Evolutionary conservation across 1,139 yeast species (phyloP), one percentile per base, ranked within the genome.

Genomic region (Yamadazyma triangularis): DNA sequence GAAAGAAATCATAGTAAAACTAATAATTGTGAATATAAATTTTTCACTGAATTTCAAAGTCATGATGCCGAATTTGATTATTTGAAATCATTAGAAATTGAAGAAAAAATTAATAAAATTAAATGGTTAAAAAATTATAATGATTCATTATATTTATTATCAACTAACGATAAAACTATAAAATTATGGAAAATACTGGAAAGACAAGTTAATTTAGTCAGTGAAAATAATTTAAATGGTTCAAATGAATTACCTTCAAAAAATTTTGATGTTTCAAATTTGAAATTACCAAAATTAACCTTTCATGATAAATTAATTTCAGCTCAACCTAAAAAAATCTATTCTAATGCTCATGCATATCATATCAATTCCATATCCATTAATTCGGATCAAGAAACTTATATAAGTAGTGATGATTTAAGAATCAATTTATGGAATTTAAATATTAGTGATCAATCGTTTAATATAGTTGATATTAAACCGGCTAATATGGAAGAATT

Each of bases 21-120:
- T 40, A 58, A 51, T 32, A 56, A 53, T 38, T 91, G 97, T 58
- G 98, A 93, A 58, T 93, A 93, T 63, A 79, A 87, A 51, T 93
- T 93, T 60, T 83, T 86, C 55, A 91, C 98, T 15, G 99, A 93
- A 59, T 93, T 93, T 58, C 99, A 93, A 65, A 79, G 91, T 53
- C 99, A 93, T 60, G 99, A 93, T 58, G 96, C 98, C 8, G 98
- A 93, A 60, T 93, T 93, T 53, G 99, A 91, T 63, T 93, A 93
- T 61, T 70, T 93, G 47, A 93, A 93, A 62, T 84, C 95, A 22
- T 70, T 93, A 45, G 98, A 93, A 60, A 93, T 93, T 51, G 98
- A 93, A 62, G 99, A 93, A 61, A 91, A 91, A 59, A 93, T 93
- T 58, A 93, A 93, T 65, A 91, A 91, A 63, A 89, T 93, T 56